phyloP scores from a whole-genome alignment of 176 grass and related monocot genomes.

The Ananas comosus region DNA sequence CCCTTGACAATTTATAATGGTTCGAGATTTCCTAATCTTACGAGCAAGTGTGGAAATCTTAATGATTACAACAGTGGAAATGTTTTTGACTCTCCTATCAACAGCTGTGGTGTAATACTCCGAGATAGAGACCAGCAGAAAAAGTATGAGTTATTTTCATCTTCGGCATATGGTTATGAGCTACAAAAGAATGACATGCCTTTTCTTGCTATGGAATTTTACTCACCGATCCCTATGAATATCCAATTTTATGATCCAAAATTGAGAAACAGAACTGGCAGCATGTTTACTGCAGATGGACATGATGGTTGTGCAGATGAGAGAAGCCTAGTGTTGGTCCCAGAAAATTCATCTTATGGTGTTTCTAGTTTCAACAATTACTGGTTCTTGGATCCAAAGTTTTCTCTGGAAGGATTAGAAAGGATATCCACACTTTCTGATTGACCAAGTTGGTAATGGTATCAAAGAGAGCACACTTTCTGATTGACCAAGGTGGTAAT shows the following conservation, averaged over 20 bases:
- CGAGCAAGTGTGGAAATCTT: conserved; percentile 1
- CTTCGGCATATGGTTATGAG: conserved; percentile 26
- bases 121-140: conserved; percentile 12
- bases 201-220: conserved; percentile 17
- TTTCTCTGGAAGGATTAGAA: not conserved
- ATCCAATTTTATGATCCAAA: conserved; percentile 19
- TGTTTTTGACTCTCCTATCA: conserved; percentile 19
- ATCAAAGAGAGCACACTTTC: not conserved
- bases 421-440: not conserved
- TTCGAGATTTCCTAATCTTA: conserved; percentile 18
- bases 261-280: conserved; percentile 4
- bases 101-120: conserved; percentile 9
- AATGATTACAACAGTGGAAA: conserved; percentile 19
- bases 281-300: conserved; percentile 20
- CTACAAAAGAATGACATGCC: conserved; percentile 10
- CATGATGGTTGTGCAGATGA: conserved; percentile 21
- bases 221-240: conserved; percentile 12
- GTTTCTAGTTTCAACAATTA: not conserved
- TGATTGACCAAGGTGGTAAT: not conserved
- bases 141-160: conserved; percentile 21
- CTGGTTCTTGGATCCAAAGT: not conserved
- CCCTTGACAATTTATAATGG: conserved; percentile 16
- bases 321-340: conserved; percentile 7
- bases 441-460: not conserved
- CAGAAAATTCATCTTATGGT: conserved; percentile 1